Conservation (phyloP, 306 rosid species). For the Pterocarpus macrocarpus region DNA sequence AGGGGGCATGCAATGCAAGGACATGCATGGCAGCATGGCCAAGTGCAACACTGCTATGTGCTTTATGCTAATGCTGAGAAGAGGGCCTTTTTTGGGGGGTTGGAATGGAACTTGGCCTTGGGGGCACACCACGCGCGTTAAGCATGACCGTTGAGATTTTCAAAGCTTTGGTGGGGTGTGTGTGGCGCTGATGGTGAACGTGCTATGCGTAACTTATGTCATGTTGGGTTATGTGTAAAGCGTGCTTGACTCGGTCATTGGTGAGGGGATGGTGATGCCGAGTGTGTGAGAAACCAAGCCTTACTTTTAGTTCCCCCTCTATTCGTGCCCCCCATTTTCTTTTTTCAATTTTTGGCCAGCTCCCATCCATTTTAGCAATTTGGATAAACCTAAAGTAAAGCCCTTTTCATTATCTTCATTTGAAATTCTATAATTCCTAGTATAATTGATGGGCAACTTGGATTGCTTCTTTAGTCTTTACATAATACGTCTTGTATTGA, state of each 20-base stretch:
- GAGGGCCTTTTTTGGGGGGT: neutral
- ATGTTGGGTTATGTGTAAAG: conserved; percentile 33
- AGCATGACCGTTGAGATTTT: neutral
- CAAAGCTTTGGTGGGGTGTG: conserved; percentile 27
- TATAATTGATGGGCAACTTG: too few species aligned
- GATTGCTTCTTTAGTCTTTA: too few species aligned
- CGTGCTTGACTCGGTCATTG: conserved; percentile 14
- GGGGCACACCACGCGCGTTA: conserved; percentile 33
- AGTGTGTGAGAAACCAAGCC: neutral
- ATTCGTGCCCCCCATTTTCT: neutral
- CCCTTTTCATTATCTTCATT: too few species aligned
- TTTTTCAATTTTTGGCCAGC: too few species aligned
- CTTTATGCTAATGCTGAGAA: neutral
- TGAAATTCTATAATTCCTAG: too few species aligned
- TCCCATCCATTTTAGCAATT: too few species aligned
- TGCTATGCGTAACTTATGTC: conserved; percentile 23
- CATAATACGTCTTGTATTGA: too few species aligned
- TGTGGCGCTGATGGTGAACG: conserved; percentile 8
- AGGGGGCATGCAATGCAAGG: neutral
- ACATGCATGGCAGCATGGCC: neutral
- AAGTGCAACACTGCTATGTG: neutral
- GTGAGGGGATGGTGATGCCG: neutral
- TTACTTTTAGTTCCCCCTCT: neutral
- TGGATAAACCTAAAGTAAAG: too few species aligned
- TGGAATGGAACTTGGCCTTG: neutral